Base-by-base conservation (phyloP, 1,139 yeast species). In the Kodamaea plutei region DNA sequence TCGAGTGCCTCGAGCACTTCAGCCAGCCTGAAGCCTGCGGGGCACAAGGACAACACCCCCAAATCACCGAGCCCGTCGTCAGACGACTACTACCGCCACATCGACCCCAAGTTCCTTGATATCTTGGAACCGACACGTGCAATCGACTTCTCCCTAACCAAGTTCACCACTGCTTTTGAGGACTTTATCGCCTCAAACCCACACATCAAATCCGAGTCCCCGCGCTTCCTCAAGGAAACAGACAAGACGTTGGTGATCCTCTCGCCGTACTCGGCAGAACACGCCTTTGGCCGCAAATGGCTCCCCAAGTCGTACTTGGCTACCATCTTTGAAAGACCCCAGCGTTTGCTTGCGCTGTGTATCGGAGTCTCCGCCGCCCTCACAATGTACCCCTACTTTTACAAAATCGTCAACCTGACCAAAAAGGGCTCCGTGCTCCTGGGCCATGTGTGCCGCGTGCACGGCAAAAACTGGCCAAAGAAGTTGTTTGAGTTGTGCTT, bases 241-340 rank as follows among this genome's bases (percentile, higher is more conserved):
- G 74, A 74, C 28, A 69, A 68, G 37, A 73, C 81, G 1, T 61
- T 76, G 35, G 61, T 78, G 10, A 60, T 79, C 8, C 48, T 79
- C 22, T 76, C 83, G 1, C 84, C 84, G 0, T 66, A 68, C 38
- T 74, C 82, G 1, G 58, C 79, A 2, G 75, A 76, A 41, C 94
- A 84, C 55, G 76, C 76, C 3, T 84, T 83, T 52, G 79, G 87
- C 8, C 64, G 95, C 27, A 64, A 66, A 30, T 84, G 95, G 95
- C 87, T 79, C 2, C 64, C 87, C 7, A 82, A 81, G 48, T 58
- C 78, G 2, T 81, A 82, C 47, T 56, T 73, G 28, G 64, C 80
- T 13, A 76, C 91, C 0, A 80, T 85, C 27, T 93, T 85, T 19
- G 95, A 85, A 54, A 63, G 94, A 28, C 95, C 95, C 1, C 91